Evolutionary conservation across 768 basidiomycete genomes (phyloP).

Genomic region (Amanita pseudoporphyria): DNA sequence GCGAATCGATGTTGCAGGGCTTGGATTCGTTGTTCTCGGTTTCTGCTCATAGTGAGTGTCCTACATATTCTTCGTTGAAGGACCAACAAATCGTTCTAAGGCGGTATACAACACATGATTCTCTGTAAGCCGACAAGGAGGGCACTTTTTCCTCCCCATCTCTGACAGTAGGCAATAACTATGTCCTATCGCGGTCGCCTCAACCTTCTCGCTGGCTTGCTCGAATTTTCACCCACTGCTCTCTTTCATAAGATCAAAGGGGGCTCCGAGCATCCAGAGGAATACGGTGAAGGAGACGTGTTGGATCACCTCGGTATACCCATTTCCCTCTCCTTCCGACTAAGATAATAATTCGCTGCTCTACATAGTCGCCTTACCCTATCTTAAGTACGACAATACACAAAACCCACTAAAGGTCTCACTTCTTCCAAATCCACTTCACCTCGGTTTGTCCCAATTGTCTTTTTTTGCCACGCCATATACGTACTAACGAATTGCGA

Average conservation of each 20-base stretch:
- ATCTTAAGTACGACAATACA: constrained; percentile 44
- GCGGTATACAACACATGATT: constrained; percentile 53
- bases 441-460: constrained; percentile 55
- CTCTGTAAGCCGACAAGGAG: constrained; percentile 31
- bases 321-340: constrained; percentile 9
- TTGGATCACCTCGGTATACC: constrained; percentile 67
- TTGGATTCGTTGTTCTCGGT: constrained; percentile 66
- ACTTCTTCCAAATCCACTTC: constrained; percentile 73
- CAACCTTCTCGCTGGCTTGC: constrained; percentile 73
- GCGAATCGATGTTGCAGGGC: constrained; percentile 89
- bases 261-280: constrained; percentile 54
- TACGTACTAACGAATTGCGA: neutral
- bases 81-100: neutral
- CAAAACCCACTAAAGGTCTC: constrained; percentile 55
- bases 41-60: constrained; percentile 46
- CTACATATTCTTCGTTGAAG: neutral
- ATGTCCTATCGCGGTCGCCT: constrained; percentile 88
- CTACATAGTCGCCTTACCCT: constrained; percentile 53
- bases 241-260: constrained; percentile 88
- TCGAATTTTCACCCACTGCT: constrained; percentile 54
- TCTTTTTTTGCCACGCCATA: neutral
- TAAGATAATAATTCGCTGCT: neutral
- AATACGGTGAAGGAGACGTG: constrained; percentile 72
- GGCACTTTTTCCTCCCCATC: neutral
- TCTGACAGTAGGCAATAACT: constrained; percentile 21